Conservation (phyloP, 2,329 filamentous ascomycete species). For the Fusarium solani-melongenae region DNA sequence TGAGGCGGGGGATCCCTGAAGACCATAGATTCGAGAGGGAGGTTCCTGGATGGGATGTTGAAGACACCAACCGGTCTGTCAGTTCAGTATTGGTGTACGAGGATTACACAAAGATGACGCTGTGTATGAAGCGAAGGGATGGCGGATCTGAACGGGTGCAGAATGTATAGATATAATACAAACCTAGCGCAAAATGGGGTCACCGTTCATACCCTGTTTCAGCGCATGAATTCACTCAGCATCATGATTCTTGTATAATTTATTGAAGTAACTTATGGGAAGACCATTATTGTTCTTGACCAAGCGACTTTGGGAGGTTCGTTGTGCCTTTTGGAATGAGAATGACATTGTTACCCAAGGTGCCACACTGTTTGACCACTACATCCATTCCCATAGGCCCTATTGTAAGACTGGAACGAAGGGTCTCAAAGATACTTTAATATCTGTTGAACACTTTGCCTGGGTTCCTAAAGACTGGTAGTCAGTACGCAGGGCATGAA, state of each 20-base stretch:
- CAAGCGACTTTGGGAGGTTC: not conserved
- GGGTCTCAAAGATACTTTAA: not conserved
- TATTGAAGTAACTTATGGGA: fast-evolving
- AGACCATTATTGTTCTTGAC: not conserved
- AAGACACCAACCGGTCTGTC: fast-evolving
- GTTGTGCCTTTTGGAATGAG: not conserved
- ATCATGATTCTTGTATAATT: not conserved
- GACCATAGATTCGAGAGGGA: not conserved
- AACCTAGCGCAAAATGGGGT: not conserved
- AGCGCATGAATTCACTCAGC: too few relatives aligned
- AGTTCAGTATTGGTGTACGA: not conserved
- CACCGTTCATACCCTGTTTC: too few relatives aligned
- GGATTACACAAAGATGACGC: not conserved
- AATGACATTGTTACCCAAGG: not conserved
- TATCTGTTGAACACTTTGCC: not conserved
- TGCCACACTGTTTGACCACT: not conserved
- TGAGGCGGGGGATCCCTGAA: not conserved
- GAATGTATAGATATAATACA: not conserved
- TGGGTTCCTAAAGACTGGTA: not conserved
- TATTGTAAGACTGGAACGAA: not conserved
- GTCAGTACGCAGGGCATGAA: not conserved
- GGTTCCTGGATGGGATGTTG: not conserved
- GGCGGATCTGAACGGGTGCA: not conserved
- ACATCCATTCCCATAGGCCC: not conserved
- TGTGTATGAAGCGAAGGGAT: not conserved